A percentile compares a stretch with the other conserved stretches of the same genome.
These are phyloP conservation scores for Trichoderma atroviride DNA, from an alignment of 2,329 filamentous ascomycete species.

Conservation along the genomic window DNA sequence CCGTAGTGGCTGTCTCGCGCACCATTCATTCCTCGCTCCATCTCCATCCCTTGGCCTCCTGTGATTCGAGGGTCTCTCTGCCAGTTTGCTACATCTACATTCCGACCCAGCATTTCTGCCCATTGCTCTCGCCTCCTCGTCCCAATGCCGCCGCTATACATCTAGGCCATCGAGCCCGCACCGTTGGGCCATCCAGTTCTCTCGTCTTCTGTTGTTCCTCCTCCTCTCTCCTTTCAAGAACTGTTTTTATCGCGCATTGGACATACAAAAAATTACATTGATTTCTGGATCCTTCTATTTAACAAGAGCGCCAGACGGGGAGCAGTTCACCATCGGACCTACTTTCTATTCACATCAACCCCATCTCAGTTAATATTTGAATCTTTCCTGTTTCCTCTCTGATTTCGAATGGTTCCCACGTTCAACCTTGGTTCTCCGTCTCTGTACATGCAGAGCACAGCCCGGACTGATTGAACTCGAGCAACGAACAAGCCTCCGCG, in stretches of 20 bases:
- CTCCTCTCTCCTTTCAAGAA: background rate
- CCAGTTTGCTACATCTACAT: constrained; percentile 25
- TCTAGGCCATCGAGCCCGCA: constrained; percentile 21
- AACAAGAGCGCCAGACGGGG: background rate
- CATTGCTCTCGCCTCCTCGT: constrained; percentile 18
- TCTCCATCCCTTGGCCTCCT: constrained; percentile 37
- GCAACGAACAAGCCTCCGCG: background rate
- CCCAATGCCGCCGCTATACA: constrained; percentile 20
- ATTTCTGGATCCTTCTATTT: background rate
- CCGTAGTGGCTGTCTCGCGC: constrained; percentile 39
- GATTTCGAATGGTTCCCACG: background rate
- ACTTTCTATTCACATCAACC: background rate
- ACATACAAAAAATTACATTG: background rate
- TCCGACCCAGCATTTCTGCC: constrained; percentile 25
- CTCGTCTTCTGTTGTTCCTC: background rate
- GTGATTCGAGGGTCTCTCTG: constrained; percentile 29
- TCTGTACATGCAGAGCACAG: constrained; percentile 33
- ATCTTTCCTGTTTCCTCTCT: background rate
- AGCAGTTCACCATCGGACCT: background rate
- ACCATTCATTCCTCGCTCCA: constrained; percentile 44
- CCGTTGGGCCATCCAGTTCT: background rate
- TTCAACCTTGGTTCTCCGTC: background rate
- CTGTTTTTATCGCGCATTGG: background rate
- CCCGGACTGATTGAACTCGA: constrained; percentile 25
- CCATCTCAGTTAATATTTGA: background rate